phyloP scores from a whole-genome alignment of 2,329 filamentous ascomycete genomes.

The Albifimbria verrucaria region DNA sequence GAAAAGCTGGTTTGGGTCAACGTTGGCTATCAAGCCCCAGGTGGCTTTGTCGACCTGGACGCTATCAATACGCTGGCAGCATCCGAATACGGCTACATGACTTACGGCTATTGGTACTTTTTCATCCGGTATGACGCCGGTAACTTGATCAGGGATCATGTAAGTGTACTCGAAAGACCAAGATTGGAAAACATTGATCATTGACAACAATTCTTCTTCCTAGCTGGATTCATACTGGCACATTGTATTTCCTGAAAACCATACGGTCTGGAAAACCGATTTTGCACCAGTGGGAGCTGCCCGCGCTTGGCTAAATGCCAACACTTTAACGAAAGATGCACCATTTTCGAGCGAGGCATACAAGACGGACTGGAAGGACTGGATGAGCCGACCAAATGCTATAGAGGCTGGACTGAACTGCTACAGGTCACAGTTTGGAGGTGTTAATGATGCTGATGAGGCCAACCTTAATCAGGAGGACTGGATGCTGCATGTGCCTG shows the following conservation, averaged over 20 bases:
- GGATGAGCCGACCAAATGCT: conserved; percentile 2
- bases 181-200: neutral
- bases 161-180: neutral
- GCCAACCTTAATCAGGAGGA: neutral
- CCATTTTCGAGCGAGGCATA: neutral
- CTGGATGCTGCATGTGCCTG: neutral
- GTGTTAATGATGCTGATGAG: neutral
- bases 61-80: conserved; percentile 8
- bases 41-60: conserved; percentile 11
- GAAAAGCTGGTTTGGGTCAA: conserved; percentile 9
- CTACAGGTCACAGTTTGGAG: neutral
- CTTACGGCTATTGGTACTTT: conserved; percentile 17
- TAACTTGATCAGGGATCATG: conserved; percentile 8
- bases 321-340: neutral
- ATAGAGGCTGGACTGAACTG: neutral
- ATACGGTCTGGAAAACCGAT: conserved; percentile 5
- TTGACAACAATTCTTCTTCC: neutral
- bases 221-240: conserved; percentile 18
- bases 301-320: conserved; percentile 10
- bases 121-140: conserved; percentile 13
- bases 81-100: conserved; percentile 10
- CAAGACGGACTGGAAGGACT: neutral
- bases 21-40: conserved; percentile 9
- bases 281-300: conserved; percentile 11
- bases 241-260: conserved; percentile 11